These are phyloP conservation scores for Pichia scutulata DNA, from an alignment of 805 yeast species.

Conservation along the genomic window DNA sequence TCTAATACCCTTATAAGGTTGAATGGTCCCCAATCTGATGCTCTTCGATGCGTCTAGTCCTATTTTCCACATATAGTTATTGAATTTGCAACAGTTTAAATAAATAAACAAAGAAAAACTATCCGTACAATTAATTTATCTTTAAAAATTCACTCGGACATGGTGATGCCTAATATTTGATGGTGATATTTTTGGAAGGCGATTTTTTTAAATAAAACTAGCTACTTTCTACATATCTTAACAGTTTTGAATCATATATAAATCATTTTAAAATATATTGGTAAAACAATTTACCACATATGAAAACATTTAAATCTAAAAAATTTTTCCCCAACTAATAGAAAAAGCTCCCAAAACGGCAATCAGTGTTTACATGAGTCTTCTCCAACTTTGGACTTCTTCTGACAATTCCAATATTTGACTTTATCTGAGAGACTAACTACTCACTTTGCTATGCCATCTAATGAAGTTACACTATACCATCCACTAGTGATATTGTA, in stretches of 20 bases:
- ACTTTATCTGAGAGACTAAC: background rate
- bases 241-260: background rate
- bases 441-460: constrained; percentile 5
- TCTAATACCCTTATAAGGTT: background rate
- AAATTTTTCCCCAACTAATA: background rate
- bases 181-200: background rate
- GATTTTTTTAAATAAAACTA: background rate
- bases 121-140: too few species aligned
- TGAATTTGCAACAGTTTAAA: background rate
- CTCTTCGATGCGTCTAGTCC: background rate
- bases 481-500: constrained; percentile 26
- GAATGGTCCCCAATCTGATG: background rate
- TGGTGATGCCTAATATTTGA: background rate
- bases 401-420: background rate
- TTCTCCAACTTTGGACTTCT: background rate
- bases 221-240: too few species aligned
- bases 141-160: background rate
- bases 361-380: background rate
- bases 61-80: background rate
- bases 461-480: constrained; percentile 15
- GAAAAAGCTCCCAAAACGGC: background rate
- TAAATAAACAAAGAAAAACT: too few species aligned
- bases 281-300: too few species aligned
- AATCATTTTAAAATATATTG: too few species aligned
- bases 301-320: too few species aligned